phyloP scores from a whole-genome alignment of 2,329 filamentous ascomycete species.

The Leptographium wingfieldii region DNA sequence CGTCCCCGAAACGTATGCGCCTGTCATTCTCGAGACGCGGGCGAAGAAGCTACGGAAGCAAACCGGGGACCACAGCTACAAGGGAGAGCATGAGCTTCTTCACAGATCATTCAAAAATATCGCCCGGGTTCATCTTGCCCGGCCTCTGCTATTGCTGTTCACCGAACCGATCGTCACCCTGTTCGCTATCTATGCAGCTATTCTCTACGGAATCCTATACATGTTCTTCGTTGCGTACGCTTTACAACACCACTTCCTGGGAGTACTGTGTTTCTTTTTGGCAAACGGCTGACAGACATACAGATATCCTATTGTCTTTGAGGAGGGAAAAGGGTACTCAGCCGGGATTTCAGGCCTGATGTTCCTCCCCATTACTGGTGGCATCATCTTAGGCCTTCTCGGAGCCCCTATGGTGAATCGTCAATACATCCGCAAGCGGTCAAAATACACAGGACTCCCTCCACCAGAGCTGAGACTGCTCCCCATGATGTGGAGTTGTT shows the following conservation, averaged over 20 bases:
- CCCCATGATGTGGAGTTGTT: constrained; percentile 33
- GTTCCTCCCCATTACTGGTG: constrained; percentile 35
- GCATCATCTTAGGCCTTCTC: constrained; percentile 26
- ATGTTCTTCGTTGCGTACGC: constrained; percentile 39
- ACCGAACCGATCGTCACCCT: constrained; percentile 55
- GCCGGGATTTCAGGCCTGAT: constrained; percentile 27
- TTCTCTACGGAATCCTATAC: constrained; percentile 44
- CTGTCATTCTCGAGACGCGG: constrained; percentile 36
- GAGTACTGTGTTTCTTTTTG: not conserved
- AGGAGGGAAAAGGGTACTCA: constrained; percentile 23
- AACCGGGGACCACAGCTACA: constrained; percentile 17
- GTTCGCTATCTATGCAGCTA: constrained; percentile 29
- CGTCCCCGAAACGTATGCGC: constrained; percentile 22
- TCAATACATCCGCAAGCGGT: constrained; percentile 35
- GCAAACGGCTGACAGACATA: not conserved
- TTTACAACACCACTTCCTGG: constrained; percentile 23
- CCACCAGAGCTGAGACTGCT: constrained; percentile 18
- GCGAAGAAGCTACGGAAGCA: constrained; percentile 34
- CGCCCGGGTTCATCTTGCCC: constrained; percentile 52
- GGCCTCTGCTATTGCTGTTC: constrained; percentile 56
- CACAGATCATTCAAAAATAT: constrained; percentile 43
- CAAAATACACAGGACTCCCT: constrained; percentile 23
- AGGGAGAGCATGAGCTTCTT: constrained; percentile 45
- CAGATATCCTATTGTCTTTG: constrained; percentile 27
- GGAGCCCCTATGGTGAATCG: constrained; percentile 27